These are phyloP conservation scores for Setaria italica DNA, from an alignment of 202 grass and related monocot species.

Conservation along the genomic window DNA sequence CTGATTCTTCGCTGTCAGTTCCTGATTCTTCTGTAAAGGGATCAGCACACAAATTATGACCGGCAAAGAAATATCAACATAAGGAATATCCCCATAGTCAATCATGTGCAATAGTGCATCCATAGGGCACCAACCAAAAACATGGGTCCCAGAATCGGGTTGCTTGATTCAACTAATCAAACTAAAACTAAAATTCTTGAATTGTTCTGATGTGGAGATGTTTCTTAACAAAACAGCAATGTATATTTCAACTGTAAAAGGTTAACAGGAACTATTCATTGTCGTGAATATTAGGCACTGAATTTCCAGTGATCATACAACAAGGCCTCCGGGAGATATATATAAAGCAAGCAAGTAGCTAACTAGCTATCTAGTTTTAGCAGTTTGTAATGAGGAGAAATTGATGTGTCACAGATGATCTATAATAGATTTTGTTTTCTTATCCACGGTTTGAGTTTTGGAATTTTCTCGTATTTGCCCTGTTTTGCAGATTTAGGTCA, in stretches of 20 bases:
- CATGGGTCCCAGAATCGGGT: neutral
- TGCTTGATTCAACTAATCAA: neutral
- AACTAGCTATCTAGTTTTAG: neutral
- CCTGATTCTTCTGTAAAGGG: conserved; percentile 60
- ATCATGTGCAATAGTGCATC: neutral
- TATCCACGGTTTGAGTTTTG: neutral
- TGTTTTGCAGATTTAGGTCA: neutral
- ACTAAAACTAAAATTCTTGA: neutral
- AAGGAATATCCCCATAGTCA: neutral
- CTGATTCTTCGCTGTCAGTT: conserved; percentile 74
- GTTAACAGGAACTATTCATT: neutral
- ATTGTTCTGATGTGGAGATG: neutral
- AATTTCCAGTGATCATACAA: conserved; percentile 2
- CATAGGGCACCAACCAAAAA: conserved; percentile 9
- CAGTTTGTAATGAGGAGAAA: neutral
- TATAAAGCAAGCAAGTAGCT: conserved; percentile 27
- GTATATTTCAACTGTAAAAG: conserved; percentile 1
- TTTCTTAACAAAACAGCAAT: neutral
- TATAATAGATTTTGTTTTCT: neutral
- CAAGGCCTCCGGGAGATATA: neutral
- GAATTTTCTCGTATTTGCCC: neutral
- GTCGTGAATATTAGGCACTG: neutral
- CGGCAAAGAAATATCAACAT: conserved; percentile 21
- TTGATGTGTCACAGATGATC: neutral
- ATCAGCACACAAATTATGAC: conserved; percentile 37